Conservation (phyloP, 768 basidiomycete genomes). For the Udeniomyces megalosporus region DNA sequence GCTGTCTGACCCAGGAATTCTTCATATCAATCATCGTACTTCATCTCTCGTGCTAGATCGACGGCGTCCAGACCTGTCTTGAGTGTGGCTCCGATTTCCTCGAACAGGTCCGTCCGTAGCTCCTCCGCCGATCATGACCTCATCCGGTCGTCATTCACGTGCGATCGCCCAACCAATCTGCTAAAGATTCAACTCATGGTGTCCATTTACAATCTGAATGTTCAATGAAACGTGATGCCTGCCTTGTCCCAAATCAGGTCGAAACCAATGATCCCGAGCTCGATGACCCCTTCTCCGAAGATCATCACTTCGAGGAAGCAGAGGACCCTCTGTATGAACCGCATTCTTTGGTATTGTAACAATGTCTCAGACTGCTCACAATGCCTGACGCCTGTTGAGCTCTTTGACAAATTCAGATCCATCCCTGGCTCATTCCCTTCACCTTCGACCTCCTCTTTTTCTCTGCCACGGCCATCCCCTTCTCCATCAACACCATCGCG, state of each 20-base stretch:
- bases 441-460: background rate
- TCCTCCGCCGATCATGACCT: background rate
- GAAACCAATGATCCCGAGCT: background rate
- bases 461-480: background rate
- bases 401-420: background rate
- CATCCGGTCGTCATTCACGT: background rate
- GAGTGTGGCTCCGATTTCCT: conserved; percentile 7
- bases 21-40: too few species aligned
- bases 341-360: too few species aligned
- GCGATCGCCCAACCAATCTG: background rate
- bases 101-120: background rate
- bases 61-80: background rate
- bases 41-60: background rate
- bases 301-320: background rate
- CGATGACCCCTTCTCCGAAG: background rate
- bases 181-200: too few species aligned
- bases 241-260: too few species aligned
- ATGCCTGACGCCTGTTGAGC: background rate
- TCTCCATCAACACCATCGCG: background rate
- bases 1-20: background rate
- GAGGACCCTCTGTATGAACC: background rate
- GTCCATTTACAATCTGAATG: too few species aligned
- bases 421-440: conserved; percentile 4
- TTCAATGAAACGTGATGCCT: too few species aligned
- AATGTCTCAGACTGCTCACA: too few species aligned